phyloP scores from a whole-genome alignment of 2,329 filamentous ascomycete species.

The Aspergillus ibericus region DNA sequence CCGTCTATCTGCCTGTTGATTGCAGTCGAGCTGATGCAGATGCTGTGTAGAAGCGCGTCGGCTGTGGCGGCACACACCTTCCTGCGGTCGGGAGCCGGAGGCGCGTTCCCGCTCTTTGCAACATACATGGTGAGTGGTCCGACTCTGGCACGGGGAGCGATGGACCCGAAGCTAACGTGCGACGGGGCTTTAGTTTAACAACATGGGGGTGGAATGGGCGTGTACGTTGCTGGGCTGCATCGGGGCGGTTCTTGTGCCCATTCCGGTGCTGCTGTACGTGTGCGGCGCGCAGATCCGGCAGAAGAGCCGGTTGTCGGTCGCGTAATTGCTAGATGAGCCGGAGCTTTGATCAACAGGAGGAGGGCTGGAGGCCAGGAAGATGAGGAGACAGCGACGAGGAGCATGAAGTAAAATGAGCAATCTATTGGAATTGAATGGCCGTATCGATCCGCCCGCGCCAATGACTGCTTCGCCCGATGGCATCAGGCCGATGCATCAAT shows the following conservation, averaged over 20 bases:
- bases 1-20: neutral
- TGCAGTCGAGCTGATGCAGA: neutral
- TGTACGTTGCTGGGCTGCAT: conserved; percentile 34
- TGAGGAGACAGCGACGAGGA: neutral
- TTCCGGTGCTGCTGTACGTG: conserved; percentile 25
- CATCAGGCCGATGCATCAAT: neutral
- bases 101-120: conserved; percentile 35
- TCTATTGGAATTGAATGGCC: neutral
- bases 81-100: conserved; percentile 44
- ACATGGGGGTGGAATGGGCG: conserved; percentile 32
- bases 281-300: conserved; percentile 13
- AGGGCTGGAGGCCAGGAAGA: neutral
- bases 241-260: conserved; percentile 27
- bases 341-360: neutral
- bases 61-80: conserved; percentile 54
- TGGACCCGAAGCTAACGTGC: neutral
- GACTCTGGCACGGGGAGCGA: neutral
- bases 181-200: conserved; percentile 26
- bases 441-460: neutral
- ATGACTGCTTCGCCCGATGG: neutral
- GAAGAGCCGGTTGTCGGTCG: conserved; percentile 5
- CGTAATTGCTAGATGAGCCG: neutral
- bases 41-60: conserved; percentile 44
- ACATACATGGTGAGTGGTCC: conserved; percentile 15
- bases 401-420: neutral